phyloP scores from a whole-genome alignment of 1,284 basidiomycete species.

The Leccinum solheimii region DNA sequence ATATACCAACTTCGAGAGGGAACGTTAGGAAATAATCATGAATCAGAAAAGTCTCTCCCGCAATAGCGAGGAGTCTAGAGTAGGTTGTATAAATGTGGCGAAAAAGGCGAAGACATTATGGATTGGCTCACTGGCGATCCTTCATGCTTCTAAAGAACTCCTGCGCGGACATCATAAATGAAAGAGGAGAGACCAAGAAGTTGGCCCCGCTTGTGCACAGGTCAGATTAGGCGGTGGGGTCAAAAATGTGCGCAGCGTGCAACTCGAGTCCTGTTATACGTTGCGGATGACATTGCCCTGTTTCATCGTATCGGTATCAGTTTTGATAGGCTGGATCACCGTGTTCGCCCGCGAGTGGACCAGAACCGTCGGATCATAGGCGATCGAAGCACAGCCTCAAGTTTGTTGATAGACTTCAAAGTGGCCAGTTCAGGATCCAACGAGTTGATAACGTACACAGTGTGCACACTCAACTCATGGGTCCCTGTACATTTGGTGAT shows the following conservation, averaged over 20 bases:
- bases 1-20: conserved; percentile 10
- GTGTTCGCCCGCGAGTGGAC: not conserved
- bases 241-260: not conserved
- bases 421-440: not conserved
- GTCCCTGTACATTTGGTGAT: too few species aligned
- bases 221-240: not conserved
- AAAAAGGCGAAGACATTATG: not conserved
- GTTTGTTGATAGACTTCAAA: not conserved
- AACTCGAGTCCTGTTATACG: not conserved
- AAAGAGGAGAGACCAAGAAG: not conserved
- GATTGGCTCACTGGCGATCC: not conserved
- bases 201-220: not conserved
- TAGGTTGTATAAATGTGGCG: not conserved
- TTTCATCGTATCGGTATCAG: not conserved
- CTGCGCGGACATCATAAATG: not conserved
- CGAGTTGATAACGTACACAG: too few species aligned
- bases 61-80: not conserved
- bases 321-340: not conserved
- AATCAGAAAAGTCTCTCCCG: conserved; percentile 9
- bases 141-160: not conserved
- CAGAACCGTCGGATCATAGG: not conserved
- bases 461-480: too few species aligned
- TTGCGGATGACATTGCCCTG: not conserved
- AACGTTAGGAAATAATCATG: conserved; percentile 18
- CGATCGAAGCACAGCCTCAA: not conserved